Conservation (phyloP, 2,329 filamentous ascomycete species). For the Neofusicoccum laricinum region DNA sequence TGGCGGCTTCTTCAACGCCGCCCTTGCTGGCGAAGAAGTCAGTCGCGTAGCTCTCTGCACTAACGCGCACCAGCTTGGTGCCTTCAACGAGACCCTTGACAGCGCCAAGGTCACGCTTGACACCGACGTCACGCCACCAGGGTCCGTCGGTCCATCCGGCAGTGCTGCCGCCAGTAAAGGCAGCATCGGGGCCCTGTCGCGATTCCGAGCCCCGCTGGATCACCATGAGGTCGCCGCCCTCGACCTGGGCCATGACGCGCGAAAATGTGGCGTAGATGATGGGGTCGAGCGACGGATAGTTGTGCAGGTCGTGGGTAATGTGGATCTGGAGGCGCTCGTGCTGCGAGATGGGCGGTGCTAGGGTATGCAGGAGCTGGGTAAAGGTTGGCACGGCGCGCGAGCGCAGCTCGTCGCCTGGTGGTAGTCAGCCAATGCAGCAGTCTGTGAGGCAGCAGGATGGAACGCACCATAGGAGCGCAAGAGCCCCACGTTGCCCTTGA, state of each 20-base stretch:
- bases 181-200: slow-evolving; percentile 61
- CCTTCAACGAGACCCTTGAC: slow-evolving; percentile 81
- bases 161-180: slow-evolving; percentile 45
- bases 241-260: slow-evolving; percentile 97
- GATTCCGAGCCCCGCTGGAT: slow-evolving; percentile 91
- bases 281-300: slow-evolving; percentile 91
- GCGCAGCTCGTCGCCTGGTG: slow-evolving; percentile 67
- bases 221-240: slow-evolving; percentile 91
- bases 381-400: slow-evolving; percentile 86
- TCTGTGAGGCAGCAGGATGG: neutral
- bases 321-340: slow-evolving; percentile 97
- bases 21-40: slow-evolving; percentile 81
- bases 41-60: slow-evolving; percentile 79
- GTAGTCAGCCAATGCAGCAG: neutral
- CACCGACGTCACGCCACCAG: slow-evolving; percentile 80
- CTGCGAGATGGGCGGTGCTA: slow-evolving; percentile 92
- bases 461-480: slow-evolving; percentile 70
- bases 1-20: slow-evolving; percentile 75
- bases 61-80: slow-evolving; percentile 85
- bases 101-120: slow-evolving; percentile 71
- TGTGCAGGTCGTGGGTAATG: slow-evolving; percentile 91
- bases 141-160: slow-evolving; percentile 88
- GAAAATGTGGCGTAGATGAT: slow-evolving; percentile 89
- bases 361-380: slow-evolving; percentile 88
- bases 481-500: slow-evolving; percentile 76